Base-by-base conservation (phyloP, 2,329 filamentous ascomycete genomes). In the Drechslera avenae region DNA sequence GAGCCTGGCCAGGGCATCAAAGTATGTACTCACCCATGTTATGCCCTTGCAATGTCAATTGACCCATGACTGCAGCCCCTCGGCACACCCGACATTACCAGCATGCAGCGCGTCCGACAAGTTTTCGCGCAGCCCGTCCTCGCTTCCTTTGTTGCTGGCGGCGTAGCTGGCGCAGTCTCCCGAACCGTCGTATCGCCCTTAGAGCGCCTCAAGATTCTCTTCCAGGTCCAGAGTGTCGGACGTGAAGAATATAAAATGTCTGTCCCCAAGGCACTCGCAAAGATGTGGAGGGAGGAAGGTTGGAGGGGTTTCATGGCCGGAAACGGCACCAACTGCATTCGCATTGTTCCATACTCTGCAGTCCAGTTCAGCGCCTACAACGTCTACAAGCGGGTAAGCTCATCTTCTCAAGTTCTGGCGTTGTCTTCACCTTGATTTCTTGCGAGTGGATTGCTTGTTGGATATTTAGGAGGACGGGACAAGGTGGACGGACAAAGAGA, bases 311-410 rank as follows among this genome's bases (percentile, higher is more conserved):
- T 97, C 75, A 96, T 99, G 92, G 86, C 91, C 61, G 94, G 94
- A 44, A 99, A 99, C 73, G 94, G 94, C 57, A 97, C 92, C 54
- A 99, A 99, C 75, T 99, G 94, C 80, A 90, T 99, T 66, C 90
- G 94, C 56, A 99, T 99, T 62, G 91, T 99, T 44, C 94, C 94
- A 4, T 99, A 99, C 75, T 97, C 93, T 41, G 94, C 94, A 9
- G 94, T 97, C 33, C 94, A 99, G 71, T 99, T 99, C 75, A 93
- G 93, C 63, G 95, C 91, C 71, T 99, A 97, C 79, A 97, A 96
- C 73, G 86, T 97, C 62, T 99, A 99, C 78, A 97, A 96, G 76
- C 84, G 86, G 78, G 92, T 95, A 78, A 72, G 86, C 77, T 41
- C 13, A 12, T 44, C 40, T 39, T 14, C 37, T 32, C 37, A 18